Evolutionary conservation across 371 early-diverging fungal genomes (phyloP).

Genomic region (Choanephora cucurbitarum): DNA sequence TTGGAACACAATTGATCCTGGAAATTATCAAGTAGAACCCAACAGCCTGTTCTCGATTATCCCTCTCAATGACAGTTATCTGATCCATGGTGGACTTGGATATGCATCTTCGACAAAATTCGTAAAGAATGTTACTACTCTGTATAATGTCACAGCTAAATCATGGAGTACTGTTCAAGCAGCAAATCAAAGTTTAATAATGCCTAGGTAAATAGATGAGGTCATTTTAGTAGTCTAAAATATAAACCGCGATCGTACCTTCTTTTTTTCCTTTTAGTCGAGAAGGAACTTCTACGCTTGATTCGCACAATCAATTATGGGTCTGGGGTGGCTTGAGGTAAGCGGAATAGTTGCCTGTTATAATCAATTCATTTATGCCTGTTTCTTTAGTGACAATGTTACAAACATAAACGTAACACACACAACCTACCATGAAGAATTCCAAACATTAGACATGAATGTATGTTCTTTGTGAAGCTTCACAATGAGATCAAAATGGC

Average conservation of each 20-base stretch:
- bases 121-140: constrained; percentile 14
- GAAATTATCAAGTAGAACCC: constrained; percentile 12
- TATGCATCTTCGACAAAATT: constrained; percentile 14
- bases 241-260: neutral
- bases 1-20: constrained; percentile 9
- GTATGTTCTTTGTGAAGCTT: constrained; percentile 12
- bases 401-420: constrained; percentile 9
- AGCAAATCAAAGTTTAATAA: constrained; percentile 7
- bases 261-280: too few species aligned
- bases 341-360: neutral
- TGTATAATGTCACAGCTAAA: constrained; percentile 6
- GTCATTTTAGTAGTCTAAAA: neutral
- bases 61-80: constrained; percentile 15
- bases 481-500: too few species aligned
- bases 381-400: constrained; percentile 17
- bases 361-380: too few species aligned
- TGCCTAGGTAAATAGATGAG: constrained; percentile 12
- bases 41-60: constrained; percentile 20
- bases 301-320: constrained; percentile 19
- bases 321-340: constrained; percentile 29
- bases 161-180: constrained; percentile 16
- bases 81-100: constrained; percentile 25
- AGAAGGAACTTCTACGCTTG: constrained; percentile 14
- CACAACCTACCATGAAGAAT: constrained; percentile 13
- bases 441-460: constrained; percentile 10